phyloP scores from a whole-genome alignment of 768 basidiomycete genomes.

The Hypsizygus marmoreus region DNA sequence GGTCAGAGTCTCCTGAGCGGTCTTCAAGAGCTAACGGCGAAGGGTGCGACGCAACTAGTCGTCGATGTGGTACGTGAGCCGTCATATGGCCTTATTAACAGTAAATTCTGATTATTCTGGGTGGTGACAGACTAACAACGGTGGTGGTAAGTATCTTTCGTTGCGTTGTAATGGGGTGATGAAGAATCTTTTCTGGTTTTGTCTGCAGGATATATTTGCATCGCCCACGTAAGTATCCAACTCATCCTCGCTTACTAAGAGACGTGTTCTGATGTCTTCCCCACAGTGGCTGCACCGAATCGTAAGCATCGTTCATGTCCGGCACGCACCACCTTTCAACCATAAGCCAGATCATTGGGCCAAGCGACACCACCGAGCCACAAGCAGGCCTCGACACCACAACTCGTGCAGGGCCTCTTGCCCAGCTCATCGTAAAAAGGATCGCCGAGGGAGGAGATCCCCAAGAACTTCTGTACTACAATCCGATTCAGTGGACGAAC shows the following conservation, averaged over 20 bases:
- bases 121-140: conserved; percentile 44
- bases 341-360: conserved; percentile 47
- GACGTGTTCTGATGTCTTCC: background rate
- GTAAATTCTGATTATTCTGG: background rate
- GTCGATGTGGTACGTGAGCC: conserved; percentile 55
- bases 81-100: background rate
- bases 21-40: conserved; percentile 42
- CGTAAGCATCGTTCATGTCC: conserved; percentile 24
- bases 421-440: conserved; percentile 46
- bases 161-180: too few species aligned
- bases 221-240: conserved; percentile 50
- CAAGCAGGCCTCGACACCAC: conserved; percentile 58
- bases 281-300: conserved; percentile 47
- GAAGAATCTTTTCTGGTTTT: background rate
- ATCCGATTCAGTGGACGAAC: conserved; percentile 50
- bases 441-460: conserved; percentile 48
- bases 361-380: conserved; percentile 50
- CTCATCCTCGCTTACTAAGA: background rate
- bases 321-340: background rate
- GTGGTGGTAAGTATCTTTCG: conserved; percentile 27
- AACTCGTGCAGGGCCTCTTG: conserved; percentile 49
- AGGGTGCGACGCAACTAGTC: conserved; percentile 53
- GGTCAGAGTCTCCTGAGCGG: conserved; percentile 47
- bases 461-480: conserved; percentile 45
- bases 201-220: conserved; percentile 53